These are phyloP conservation scores for Suillus fuscotomentosus DNA, from an alignment of 768 basidiomycete genomes.

Conservation along the genomic window DNA sequence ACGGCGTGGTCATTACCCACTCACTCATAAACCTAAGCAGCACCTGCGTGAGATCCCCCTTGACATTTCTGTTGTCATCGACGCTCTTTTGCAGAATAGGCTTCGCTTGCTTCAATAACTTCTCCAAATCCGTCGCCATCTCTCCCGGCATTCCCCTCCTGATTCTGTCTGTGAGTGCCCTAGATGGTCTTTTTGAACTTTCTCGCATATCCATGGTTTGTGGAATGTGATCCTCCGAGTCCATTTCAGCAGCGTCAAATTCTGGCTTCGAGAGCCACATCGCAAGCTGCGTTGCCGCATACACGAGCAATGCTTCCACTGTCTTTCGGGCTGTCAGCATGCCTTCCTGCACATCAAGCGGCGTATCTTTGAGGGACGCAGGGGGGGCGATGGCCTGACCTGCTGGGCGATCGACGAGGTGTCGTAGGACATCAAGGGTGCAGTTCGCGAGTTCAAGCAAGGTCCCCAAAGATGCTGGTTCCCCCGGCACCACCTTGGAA, in stretches of 20 bases:
- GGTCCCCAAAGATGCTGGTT: conserved; percentile 83
- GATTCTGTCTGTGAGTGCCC: conserved; percentile 61
- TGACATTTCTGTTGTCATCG: conserved; percentile 34
- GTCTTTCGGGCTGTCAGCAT: conserved; percentile 56
- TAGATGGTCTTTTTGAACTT: conserved; percentile 38
- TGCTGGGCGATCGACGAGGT: conserved; percentile 60
- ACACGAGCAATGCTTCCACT: conserved; percentile 67
- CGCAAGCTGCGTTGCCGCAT: conserved; percentile 73
- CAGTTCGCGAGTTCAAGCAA: conserved; percentile 82
- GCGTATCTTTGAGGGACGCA: conserved; percentile 28
- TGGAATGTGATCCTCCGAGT: conserved; percentile 40
- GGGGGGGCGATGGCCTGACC: conserved; percentile 49
- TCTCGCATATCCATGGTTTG: conserved; percentile 18
- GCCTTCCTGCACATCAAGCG: conserved; percentile 54
- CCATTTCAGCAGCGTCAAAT: conserved; percentile 43
- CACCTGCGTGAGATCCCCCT: conserved; percentile 59
- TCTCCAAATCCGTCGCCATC: conserved; percentile 70
- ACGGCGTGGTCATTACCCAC: conserved; percentile 43
- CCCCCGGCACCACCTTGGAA: conserved; percentile 79
- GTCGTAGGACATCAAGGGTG: conserved; percentile 69
- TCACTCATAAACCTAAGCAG: conserved; percentile 65
- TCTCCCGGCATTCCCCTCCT: conserved; percentile 80
- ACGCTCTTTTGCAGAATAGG: conserved; percentile 62
- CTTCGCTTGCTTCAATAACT: conserved; percentile 62
- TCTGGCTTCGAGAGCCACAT: conserved; percentile 79